Base-by-base conservation (phyloP, 768 basidiomycete genomes). In the Phylloporus sp. region DNA sequence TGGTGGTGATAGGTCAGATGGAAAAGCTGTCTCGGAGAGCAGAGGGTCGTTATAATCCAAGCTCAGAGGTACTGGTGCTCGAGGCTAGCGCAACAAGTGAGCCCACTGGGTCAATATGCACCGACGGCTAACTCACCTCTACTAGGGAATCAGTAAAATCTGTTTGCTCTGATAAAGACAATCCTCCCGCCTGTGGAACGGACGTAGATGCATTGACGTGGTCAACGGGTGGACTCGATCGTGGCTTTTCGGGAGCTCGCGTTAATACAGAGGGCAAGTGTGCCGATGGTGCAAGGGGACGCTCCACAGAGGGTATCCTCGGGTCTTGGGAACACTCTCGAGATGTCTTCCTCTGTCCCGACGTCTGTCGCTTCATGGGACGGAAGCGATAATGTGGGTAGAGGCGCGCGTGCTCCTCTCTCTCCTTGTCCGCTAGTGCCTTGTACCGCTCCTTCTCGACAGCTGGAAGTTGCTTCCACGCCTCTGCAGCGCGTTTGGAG, bases 401-500 rank as follows among this genome's bases (percentile, higher is more conserved):
- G 46, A 71, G 64, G 13, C 73, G 71, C 9, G 77, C 76, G 51
- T 88, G 86, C 51, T 80, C 77, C 45, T 72, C 72, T 50, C 77
- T 77, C 72, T 84, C 84, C 52, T 65, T 56, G 35, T 77, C 76
- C 1, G 86, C 84, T n/a, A 77, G 71, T 8, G 63, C 59, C 59
- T 77, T 76, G 73, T 74, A 88, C 49, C 66, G 71, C 16, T 76
- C 63, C 55, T 70, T 79, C 49, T 81, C 79, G 38, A 74, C 72
- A 0, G 60, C 50, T 0, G 78, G 54, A 13, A 91, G 74, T 51
- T 76, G 71, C 34, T 75, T 76, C 91, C 91, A 94, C 27, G 86
- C 83, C 46, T 84, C 83, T 0, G 80, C 84, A 0, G 89, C 90
- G 42, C 86, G 78, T 59, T 86, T 85, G n/a, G 86, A 89, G 34